Evolutionary conservation across 495 filamentous ascomycete genomes (phyloP), one percentile per base, ranked within the genome.

Genomic region (Penicillium roqueforti): DNA sequence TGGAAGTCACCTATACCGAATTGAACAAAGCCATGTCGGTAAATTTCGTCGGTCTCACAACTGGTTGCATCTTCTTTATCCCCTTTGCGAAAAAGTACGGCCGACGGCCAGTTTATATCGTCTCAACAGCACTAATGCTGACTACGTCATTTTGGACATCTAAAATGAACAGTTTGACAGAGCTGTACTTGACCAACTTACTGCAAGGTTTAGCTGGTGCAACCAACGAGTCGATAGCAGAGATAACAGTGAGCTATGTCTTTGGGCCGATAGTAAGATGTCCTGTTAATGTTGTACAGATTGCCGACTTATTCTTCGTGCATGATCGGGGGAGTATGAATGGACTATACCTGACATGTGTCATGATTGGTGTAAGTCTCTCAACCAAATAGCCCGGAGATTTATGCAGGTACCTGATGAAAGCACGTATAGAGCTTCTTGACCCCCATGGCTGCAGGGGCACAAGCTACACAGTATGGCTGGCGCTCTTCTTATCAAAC

Each of bases 231-330:
- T 47, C 67, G 0, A 66, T 74, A 36, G 65, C 55, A 6, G 66
- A 70, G 54, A 69, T 73, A 8, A 73, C 70, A 2, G 68, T 70
- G 53, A 25, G 53, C 39, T 14, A 3, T 29, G 6, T 10, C 10
- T 16, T 31, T 32, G 0, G 4, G 3, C 9, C 1, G 19, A 20
- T n/a, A 54, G 36, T 28, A 31, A 47, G 16, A 18, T 16, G 0
- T 1, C 16, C 25, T 7, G 16, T 49, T 56, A 20, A 61, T 29
- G 23, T 37, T 28, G n/a, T 26, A 45, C 38, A 71, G 67, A 73
- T 73, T 58, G 59, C 64, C 1, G 70, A 74, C 59, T 25, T 74
- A 2, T 74, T 69, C 53, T 74, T 69, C 29, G 67, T 74, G 14
- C 70, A 74, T 47, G 66, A 72, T 14, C 63, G 68, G 6, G 70